Percentiles rank a stretch among this genome's conserved stretches.
phyloP scores from a whole-genome alignment of 2,329 filamentous ascomycete species.

The Fusarium clavum region DNA sequence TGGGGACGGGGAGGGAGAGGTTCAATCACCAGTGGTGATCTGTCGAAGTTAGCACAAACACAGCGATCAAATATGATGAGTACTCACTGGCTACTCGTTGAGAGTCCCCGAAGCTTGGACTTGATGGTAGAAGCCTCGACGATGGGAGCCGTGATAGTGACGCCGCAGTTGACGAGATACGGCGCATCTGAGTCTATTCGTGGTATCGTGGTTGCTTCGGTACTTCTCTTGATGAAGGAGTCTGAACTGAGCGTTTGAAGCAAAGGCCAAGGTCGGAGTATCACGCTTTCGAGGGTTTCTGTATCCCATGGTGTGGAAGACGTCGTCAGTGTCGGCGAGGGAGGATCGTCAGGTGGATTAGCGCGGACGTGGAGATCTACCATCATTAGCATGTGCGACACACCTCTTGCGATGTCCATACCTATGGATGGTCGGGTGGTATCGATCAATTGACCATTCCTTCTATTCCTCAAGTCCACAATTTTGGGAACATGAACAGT shows the following conservation, averaged over 20 bases:
- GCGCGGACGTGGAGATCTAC: not conserved
- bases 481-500: conserved; percentile 1
- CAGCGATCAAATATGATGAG: accelerated
- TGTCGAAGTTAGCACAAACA: not conserved
- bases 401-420: accelerated
- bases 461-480: not conserved
- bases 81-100: conserved; percentile 21
- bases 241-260: conserved; percentile 31
- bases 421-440: conserved; percentile 1
- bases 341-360: not conserved
- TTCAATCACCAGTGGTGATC: conserved; percentile 1
- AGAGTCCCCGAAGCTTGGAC: not conserved
- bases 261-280: conserved; percentile 21
- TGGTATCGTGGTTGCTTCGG: conserved; percentile 19
- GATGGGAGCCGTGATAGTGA: conserved; percentile 23
- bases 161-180: conserved; percentile 27
- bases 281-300: not conserved
- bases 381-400: not conserved
- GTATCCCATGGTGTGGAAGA: conserved; percentile 7
- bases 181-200: conserved; percentile 15
- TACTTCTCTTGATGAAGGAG: conserved; percentile 34
- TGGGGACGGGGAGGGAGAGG: conserved; percentile 16
- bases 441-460: conserved; percentile 1
- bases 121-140: conserved; percentile 6
- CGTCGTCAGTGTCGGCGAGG: not conserved